Evolutionary conservation across 371 early-diverging fungal genomes (phyloP), one percentile per base, ranked within the genome.

Genomic region (Sporodiniella umbellata): DNA sequence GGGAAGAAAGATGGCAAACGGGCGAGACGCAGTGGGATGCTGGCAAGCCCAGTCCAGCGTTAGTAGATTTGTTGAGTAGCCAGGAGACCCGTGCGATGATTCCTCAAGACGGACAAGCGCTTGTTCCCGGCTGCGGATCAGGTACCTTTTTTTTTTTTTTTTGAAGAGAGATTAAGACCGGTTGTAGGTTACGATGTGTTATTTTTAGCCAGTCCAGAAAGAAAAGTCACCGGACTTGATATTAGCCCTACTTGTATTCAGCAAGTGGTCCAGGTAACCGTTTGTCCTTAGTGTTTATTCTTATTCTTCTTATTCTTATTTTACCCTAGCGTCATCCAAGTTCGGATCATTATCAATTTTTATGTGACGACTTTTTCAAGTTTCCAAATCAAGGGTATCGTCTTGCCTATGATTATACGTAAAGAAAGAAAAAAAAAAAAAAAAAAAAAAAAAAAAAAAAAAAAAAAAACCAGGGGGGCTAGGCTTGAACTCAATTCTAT

Each of bases 41-140:
- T 19, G 83, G 84, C 15, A 56, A 69, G 21, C 51, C 76, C 2
- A 82, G 84, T 31, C 87, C 88, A 1, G 90, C 89, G 0, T 62
- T 90, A 28, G 62, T 72, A 11, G 67, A 81, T 22, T 75, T 90
- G 26, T 57, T 89, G 19, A 71, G 81, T 15, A 73, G 83, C 37
- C 78, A 79, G 39, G 68, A 75, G 8, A 62, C 71, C 14, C 38
- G 64, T 11, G 59, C 75, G 11, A 61, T 80, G 42, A 66, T 88
- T 31, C 87, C 87, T 30, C 35, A 64, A 14, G 39, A 63, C n/a
- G 87, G 85, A 21, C 63, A 57, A 33, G 85, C 73, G 17, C 73
- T 94, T 10, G 90, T 94, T 22, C 93, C 94, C 1, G 94, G 93
- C 12, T 93, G 93, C 49, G 94, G 94, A 7, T 67, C 82, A 22